phyloP scores from a whole-genome alignment of 1,139 yeast genomes.

The Eremothecium sinecaudum region DNA sequence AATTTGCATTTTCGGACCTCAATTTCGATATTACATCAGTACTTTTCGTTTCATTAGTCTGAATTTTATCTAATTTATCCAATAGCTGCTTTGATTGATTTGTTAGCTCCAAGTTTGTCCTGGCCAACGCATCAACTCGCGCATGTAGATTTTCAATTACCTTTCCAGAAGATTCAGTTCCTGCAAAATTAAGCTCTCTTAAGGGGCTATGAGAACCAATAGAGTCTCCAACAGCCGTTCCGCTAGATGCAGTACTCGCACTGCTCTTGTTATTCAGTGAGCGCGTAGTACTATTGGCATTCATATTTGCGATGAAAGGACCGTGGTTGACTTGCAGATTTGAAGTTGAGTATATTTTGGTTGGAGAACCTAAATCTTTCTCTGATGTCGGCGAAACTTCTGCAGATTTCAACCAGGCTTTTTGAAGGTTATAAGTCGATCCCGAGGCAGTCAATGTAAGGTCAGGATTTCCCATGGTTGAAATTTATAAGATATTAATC shows the following conservation, averaged over 20 bases:
- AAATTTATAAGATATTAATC: too few relatives aligned
- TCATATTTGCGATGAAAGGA: conserved; percentile 18
- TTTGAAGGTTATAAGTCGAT: too few relatives aligned
- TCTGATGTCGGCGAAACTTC: too few relatives aligned
- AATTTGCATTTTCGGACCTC: conserved; percentile 62
- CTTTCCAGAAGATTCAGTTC: conserved; percentile 9
- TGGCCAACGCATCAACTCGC: conserved; percentile 47
- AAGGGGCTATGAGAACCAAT: not conserved
- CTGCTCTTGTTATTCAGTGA: too few relatives aligned
- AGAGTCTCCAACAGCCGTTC: too few relatives aligned
- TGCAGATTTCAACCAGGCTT: too few relatives aligned
- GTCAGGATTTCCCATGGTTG: too few relatives aligned
- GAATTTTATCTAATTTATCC: conserved; percentile 41
- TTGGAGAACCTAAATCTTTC: conserved; percentile 6
- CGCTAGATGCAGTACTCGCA: too few relatives aligned
- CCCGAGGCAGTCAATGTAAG: too few relatives aligned
- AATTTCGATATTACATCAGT: conserved; percentile 61
- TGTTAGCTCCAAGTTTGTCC: conserved; percentile 42
- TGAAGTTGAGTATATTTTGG: conserved; percentile 12
- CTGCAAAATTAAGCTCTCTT: not conserved
- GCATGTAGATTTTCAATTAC: conserved; percentile 52
- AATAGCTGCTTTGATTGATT: conserved; percentile 40
- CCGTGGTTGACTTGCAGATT: conserved; percentile 23
- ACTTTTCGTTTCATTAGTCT: conserved; percentile 47
- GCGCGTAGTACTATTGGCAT: not conserved